Evolutionary conservation across 192 early-diverging fungal species (phyloP), one percentile per base, ranked within the genome.

Genomic region (Oehlia diaphana): DNA sequence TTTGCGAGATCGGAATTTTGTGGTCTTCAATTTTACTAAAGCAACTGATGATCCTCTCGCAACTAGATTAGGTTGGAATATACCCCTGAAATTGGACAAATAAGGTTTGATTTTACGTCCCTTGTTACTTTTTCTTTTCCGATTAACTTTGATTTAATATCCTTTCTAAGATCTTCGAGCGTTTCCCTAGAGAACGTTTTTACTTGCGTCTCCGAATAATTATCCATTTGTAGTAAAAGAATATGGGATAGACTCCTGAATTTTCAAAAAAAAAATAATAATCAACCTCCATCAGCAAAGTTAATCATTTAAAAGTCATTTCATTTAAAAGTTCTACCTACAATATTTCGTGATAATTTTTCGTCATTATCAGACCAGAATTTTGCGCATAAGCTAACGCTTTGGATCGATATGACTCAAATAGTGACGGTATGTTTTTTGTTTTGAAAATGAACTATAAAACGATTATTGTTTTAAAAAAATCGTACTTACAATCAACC

Each of bases 271-370:
- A 31, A 31, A 31, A 31, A 31, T 26, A 2, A 31, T 31, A 31
- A 31, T 31, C 31, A 31, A 31, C 31, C 31, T 31, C 31, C 31
- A 31, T 31, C 31, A 31, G 31, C 2, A 31, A 31, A 31, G 31
- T 31, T 31, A 31, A 31, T 31, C 31, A 31, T 31, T 31, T 1
- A 31, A 47, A 12, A 44, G 16, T 3, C 9, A 26, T 26, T 31
- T 3, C 26, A 28, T 33, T 74, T 74, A 74, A 10, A 74, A 74
- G 26, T 74, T 16, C 14, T 68, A 53, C 77, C 47, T 72, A 79
- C 77, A 79, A 68, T n/a, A 79, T 42, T 72, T 79, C 68, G 10
- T 49, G 67, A 50, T 79, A 79, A 63, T 79, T 49, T 72, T 67
- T 44, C 44, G 42, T 68, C 10, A 79, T 31, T 79, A 61, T 19